Evolutionary conservation across 257 asterid genomes (phyloP).

Genomic region (Solanum virginianum): DNA sequence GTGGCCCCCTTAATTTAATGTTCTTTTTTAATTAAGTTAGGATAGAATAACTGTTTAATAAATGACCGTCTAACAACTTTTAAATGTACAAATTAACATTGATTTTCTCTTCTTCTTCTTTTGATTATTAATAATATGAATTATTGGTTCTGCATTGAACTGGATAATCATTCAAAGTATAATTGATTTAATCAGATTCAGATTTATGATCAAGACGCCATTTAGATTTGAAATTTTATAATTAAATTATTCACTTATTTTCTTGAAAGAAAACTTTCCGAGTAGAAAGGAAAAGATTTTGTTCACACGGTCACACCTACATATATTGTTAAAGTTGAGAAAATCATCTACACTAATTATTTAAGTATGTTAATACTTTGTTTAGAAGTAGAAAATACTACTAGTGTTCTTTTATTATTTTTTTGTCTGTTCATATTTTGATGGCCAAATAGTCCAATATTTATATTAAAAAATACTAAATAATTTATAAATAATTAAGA

Average conservation of each 20-base stretch:
- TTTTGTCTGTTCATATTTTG: too few relatives aligned
- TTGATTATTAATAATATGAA: not conserved
- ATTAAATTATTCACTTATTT: not conserved
- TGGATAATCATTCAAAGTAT: not conserved
- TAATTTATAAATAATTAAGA: not conserved
- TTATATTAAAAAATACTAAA: fast-evolving
- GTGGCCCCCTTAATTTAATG: not conserved
- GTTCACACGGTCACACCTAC: not conserved
- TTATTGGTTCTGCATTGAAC: not conserved
- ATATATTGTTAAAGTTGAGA: not conserved
- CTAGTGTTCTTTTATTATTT: too few relatives aligned
- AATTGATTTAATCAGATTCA: not conserved
- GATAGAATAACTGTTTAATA: not conserved
- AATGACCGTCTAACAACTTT: not conserved
- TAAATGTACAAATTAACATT: not conserved
- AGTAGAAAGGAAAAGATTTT: not conserved
- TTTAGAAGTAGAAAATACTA: not conserved
- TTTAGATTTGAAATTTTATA: not conserved
- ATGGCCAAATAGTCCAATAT: not conserved
- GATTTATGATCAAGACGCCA: not conserved
- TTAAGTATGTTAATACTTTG: too few relatives aligned
- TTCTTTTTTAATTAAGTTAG: not conserved
- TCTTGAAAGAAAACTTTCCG: not conserved
- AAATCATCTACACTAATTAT: too few relatives aligned
- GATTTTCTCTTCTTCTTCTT: not conserved